These are phyloP conservation scores for Talaromyces verruculosus DNA, from an alignment of 2,329 filamentous ascomycete genomes.

Conservation along the genomic window DNA sequence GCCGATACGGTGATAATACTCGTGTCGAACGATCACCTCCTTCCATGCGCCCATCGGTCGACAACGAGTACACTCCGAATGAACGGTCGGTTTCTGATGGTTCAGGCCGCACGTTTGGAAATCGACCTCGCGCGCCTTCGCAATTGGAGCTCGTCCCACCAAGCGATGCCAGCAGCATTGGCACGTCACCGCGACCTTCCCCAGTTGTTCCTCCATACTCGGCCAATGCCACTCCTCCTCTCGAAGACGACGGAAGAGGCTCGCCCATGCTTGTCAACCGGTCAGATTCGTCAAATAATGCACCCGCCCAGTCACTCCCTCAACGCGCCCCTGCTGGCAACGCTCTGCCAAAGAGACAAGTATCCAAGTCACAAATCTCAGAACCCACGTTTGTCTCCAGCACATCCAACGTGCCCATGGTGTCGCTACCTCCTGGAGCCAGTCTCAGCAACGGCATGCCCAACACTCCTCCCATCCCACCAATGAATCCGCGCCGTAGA, in stretches of 20 bases:
- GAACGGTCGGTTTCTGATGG: conserved; percentile 43
- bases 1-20: conserved; percentile 28
- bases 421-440: conserved; percentile 58
- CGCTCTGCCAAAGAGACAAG: conserved; percentile 54
- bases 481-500: conserved; percentile 60
- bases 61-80: conserved; percentile 31
- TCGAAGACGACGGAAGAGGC: conserved; percentile 47
- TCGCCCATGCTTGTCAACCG: conserved; percentile 33
- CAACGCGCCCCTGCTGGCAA: conserved; percentile 33
- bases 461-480: conserved; percentile 55
- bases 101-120: conserved; percentile 42
- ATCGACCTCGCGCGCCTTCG: conserved; percentile 36
- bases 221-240: conserved; percentile 55
- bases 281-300: conserved; percentile 10
- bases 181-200: conserved; percentile 44
- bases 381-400: conserved; percentile 56
- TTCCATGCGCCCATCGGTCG: conserved; percentile 41
- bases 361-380: conserved; percentile 63
- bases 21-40: conserved; percentile 33
- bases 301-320: conserved; percentile 20
- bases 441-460: conserved; percentile 55
- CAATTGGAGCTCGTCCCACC: conserved; percentile 34
- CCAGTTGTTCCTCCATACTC: conserved; percentile 49
- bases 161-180: conserved; percentile 37
- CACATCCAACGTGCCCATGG: conserved; percentile 59